A percentile compares a stretch with the other conserved stretches of the same genome.
Evolutionary conservation across 257 asterid genomes (phyloP).

Genomic region (Solanum chmielewskii): DNA sequence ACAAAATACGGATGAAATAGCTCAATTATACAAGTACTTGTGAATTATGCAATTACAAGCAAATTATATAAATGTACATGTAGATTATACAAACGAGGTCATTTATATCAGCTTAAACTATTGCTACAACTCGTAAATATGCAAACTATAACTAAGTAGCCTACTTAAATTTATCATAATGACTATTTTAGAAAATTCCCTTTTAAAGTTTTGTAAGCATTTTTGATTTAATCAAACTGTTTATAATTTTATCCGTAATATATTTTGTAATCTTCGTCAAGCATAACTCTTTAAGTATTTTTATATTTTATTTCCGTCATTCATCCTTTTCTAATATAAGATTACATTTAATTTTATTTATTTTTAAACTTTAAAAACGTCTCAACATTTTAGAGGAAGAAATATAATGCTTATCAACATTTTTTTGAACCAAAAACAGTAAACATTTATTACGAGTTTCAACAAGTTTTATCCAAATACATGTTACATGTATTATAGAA

Average conservation of each 20-base stretch:
- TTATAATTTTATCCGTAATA: neutral
- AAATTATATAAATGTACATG: neutral
- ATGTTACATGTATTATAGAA: neutral
- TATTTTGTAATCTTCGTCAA: neutral
- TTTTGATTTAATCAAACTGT: no score
- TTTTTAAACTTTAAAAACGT: neutral
- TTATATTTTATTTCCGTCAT: neutral
- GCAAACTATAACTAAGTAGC: neutral
- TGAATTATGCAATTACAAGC: neutral
- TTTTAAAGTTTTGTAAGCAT: neutral
- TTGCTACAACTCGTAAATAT: no score
- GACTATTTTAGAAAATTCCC: neutral
- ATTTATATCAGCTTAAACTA: no score
- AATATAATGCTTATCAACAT: no score
- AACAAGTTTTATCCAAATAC: neutral
- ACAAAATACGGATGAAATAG: neutral
- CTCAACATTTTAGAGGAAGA: neutral
- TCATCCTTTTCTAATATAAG: no score
- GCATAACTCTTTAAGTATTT: no score
- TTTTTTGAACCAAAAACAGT: no score
- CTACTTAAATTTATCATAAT: neutral
- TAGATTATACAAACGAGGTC: neutral
- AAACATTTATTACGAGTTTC: neutral
- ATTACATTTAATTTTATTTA: no score
- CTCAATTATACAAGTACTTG: neutral